phyloP scores from a whole-genome alignment of 2,329 filamentous ascomycete species.

The Neopestalotiopsis rosae region DNA sequence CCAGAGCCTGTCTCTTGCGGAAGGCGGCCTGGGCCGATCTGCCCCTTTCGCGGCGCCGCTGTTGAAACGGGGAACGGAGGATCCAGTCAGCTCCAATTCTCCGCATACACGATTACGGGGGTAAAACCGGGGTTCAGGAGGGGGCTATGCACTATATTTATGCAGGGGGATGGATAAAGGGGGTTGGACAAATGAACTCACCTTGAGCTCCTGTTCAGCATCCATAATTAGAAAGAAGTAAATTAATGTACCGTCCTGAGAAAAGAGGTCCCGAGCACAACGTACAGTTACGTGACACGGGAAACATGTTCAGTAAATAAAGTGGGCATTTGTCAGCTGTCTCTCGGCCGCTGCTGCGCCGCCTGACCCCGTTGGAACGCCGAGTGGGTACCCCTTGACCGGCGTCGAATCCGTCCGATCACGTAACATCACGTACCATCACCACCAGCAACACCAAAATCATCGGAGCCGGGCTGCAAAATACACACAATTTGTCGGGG shows the following conservation, averaged over 20 bases:
- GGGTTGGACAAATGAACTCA: neutral
- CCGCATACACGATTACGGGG: neutral
- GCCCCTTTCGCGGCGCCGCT: conserved; percentile 38
- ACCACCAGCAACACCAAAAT: neutral
- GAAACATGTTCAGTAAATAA: neutral
- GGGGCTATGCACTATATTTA: neutral
- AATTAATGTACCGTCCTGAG: neutral
- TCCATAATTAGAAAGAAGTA: neutral
- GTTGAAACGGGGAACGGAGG: neutral
- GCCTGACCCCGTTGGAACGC: neutral
- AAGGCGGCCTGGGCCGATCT: conserved; percentile 37
- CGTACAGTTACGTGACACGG: conserved; percentile 1
- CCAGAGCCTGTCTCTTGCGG: conserved; percentile 34
- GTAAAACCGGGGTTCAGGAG: neutral
- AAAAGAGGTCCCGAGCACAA: neutral
- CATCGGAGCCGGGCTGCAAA: neutral
- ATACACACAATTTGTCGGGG: neutral
- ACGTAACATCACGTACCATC: conserved; percentile 22
- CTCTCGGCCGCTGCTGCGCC: neutral
- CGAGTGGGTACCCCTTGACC: neutral
- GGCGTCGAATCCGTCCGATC: conserved; percentile 27
- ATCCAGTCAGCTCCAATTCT: neutral
- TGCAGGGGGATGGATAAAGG: neutral
- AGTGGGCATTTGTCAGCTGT: conserved; percentile 11
- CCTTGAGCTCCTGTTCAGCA: conserved; percentile 13